phyloP scores from a whole-genome alignment of 2,329 filamentous ascomycete species.

The Fusarium sp. region DNA sequence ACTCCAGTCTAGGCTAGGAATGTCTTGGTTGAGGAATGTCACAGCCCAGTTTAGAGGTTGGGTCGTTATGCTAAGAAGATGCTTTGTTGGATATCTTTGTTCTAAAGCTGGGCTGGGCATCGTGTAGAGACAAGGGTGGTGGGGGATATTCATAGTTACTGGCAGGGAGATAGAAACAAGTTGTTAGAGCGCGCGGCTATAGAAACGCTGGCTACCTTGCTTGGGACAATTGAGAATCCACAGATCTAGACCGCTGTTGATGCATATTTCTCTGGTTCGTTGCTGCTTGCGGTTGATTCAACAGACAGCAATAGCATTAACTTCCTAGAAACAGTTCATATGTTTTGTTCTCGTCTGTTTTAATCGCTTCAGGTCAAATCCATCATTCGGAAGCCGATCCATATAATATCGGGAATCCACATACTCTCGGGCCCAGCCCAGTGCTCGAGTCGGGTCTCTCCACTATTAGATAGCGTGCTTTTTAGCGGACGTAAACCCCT shows the following conservation, averaged over 20 bases:
- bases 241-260: background rate
- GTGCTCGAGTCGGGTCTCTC: conserved; percentile 4
- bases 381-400: conserved; percentile 13
- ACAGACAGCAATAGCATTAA: conserved; percentile 6
- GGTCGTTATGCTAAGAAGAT: background rate
- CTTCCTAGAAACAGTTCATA: background rate
- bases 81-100: conserved; percentile 23
- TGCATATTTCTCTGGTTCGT: background rate
- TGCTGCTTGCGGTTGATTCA: background rate
- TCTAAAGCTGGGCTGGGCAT: conserved; percentile 2
- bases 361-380: background rate
- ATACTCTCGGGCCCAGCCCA: background rate
- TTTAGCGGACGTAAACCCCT: conserved; percentile 21
- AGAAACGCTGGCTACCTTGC: conserved; percentile 17
- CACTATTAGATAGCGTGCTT: conserved; percentile 20
- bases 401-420: too few species aligned
- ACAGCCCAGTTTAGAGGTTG: conserved; percentile 9
- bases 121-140: background rate
- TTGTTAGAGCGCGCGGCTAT: conserved; percentile 23
- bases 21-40: conserved; percentile 35
- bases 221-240: background rate
- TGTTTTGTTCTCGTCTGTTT: conserved; percentile 24
- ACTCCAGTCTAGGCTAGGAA: background rate
- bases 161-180: background rate
- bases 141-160: background rate